Evolutionary conservation across 371 early-diverging fungal species (phyloP).

Genomic region (Lichtheimia corymbifera): DNA sequence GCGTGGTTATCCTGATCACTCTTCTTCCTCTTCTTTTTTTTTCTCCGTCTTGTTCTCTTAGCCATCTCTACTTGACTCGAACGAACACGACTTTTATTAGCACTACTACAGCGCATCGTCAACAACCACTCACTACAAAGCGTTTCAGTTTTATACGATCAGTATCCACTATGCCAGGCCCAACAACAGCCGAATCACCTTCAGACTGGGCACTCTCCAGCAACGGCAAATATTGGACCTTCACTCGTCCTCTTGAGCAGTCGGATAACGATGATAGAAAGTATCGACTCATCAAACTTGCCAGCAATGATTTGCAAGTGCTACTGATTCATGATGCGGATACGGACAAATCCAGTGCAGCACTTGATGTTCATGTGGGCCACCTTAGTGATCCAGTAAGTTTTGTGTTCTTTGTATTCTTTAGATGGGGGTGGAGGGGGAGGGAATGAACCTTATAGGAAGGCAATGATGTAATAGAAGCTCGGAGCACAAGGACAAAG

Average conservation of each 20-base stretch:
- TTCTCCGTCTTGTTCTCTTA: not conserved
- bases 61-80: not conserved
- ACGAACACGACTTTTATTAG: not conserved
- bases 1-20: not conserved
- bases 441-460: slow-evolving; percentile 5
- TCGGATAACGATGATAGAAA: slow-evolving; percentile 77
- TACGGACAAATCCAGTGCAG: slow-evolving; percentile 89
- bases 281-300: slow-evolving; percentile 82
- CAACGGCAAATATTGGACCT: slow-evolving; percentile 39
- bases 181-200: slow-evolving; percentile 9
- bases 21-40: not conserved
- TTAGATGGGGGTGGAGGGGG: slow-evolving; percentile 1
- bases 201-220: slow-evolving; percentile 40
- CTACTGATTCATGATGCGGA: slow-evolving; percentile 80
- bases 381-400: slow-evolving; percentile 79
- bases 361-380: slow-evolving; percentile 94
- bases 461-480: too few species aligned
- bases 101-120: too few species aligned
- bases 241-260: slow-evolving; percentile 48
- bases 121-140: too few species aligned
- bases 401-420: slow-evolving; percentile 8
- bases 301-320: slow-evolving; percentile 74
- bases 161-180: not conserved
- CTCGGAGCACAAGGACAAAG: not conserved
- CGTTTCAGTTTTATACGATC: not conserved